Evolutionary conservation across 2,329 filamentous ascomycete species (phyloP).

Genomic region (Xylogone sp.): DNA sequence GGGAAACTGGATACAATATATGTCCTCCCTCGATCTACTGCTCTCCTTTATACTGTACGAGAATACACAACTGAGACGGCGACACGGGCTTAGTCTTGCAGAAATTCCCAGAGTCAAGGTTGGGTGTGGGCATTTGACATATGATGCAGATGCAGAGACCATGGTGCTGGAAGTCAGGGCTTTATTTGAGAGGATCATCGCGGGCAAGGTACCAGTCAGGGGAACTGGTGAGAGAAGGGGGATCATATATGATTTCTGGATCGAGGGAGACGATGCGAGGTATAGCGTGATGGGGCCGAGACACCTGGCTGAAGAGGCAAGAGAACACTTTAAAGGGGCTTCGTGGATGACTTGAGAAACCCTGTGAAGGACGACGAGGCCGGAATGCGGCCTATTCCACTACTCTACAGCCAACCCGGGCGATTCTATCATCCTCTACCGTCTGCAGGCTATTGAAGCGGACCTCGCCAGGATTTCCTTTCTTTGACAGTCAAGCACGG

Average conservation of each 20-base stretch:
- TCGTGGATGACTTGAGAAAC: neutral
- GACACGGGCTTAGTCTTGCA: conserved; percentile 19
- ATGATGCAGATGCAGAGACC: conserved; percentile 30
- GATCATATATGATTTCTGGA: conserved; percentile 32
- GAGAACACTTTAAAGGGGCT: conserved; percentile 14
- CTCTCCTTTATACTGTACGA: conserved; percentile 28
- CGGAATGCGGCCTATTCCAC: no score
- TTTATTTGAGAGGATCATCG: conserved; percentile 30
- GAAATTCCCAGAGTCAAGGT: conserved; percentile 18
- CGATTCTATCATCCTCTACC: no score
- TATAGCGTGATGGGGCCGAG: conserved; percentile 33
- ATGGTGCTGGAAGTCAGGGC: conserved; percentile 30
- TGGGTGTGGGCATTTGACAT: conserved; percentile 34
- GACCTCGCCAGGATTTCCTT: no score
- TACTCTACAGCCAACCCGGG: no score
- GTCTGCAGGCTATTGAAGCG: no score
- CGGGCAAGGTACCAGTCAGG: conserved; percentile 29
- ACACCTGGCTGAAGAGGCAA: conserved; percentile 27
- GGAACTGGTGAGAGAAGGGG: conserved; percentile 25
- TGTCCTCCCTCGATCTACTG: conserved; percentile 31
- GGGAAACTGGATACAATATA: conserved; percentile 34
- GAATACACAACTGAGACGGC: conserved; percentile 22
- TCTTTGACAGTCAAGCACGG: no score
- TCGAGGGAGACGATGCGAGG: conserved; percentile 26
- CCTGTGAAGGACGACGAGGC: no score